Conservation (phyloP, 371 early-diverging fungal genomes). For the Actinomortierella ambigua region DNA sequence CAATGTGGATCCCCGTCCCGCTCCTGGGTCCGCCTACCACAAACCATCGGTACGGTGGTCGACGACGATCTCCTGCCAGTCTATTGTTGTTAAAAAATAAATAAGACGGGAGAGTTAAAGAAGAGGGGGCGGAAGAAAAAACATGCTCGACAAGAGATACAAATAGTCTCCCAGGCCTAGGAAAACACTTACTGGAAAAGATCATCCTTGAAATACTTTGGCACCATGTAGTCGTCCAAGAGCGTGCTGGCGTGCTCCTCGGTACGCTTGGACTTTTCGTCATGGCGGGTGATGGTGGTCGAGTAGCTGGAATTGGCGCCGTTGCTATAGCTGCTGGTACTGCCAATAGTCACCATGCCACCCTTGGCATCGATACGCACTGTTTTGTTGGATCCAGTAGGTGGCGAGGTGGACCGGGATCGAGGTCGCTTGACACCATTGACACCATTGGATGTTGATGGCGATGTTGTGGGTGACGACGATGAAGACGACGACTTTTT, state of each 20-base stretch:
- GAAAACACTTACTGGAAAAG: constrained; percentile 57
- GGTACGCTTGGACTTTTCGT: constrained; percentile 14
- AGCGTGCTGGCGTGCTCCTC: constrained; percentile 50
- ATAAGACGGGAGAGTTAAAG: neutral
- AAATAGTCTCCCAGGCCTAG: neutral
- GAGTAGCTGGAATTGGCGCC: too few species aligned
- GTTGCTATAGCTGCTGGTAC: constrained; percentile 5
- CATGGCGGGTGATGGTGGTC: neutral
- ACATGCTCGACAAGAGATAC: neutral
- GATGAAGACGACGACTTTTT: neutral
- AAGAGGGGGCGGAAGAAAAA: too few species aligned
- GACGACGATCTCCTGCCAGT: constrained; percentile 61
- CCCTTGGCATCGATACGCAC: constrained; percentile 33
- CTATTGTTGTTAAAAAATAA: constrained; percentile 11
- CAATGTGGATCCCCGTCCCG: constrained; percentile 72
- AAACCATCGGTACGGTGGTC: constrained; percentile 73
- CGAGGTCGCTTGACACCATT: constrained; percentile 28
- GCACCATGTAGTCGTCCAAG: constrained; percentile 70
- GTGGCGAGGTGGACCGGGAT: constrained; percentile 28
- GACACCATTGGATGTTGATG: constrained; percentile 13
- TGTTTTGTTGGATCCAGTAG: constrained; percentile 15
- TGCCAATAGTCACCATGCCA: neutral
- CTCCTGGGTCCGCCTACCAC: constrained; percentile 69
- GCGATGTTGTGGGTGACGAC: neutral
- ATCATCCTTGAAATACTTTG: constrained; percentile 79